Evolutionary conservation across 1,139 yeast genomes (phyloP), one percentile per base, ranked within the genome.

Genomic region (Candida gigantensis): DNA sequence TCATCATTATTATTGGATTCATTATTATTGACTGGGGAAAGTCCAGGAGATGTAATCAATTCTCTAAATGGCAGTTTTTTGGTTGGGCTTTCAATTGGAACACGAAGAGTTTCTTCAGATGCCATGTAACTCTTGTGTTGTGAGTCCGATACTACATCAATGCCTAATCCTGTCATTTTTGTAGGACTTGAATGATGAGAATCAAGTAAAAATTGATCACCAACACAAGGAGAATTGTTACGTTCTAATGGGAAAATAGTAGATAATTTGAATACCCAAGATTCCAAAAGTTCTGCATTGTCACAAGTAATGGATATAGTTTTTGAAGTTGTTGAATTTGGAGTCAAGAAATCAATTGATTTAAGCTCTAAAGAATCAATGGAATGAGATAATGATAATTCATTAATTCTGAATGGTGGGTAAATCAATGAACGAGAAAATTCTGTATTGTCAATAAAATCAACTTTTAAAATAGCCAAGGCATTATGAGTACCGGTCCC

Each of bases 331-430:
- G 24, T 16, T n/a, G 9, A 13, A 6, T 30, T 28, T 17, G 30
- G 35, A 7, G 40, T 26, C 19, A 57, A 52, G 40, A 58, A 65
- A 29, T 57, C 50, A 35, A 65, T 56, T 3, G 66, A 44, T 24
- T 49, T 57, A 32, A 65, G 54, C 5, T 50, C 41, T n/a, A 66
- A 48, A 14, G 43, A 49, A 10, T 53, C 43, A 19, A 45, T 43
- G n/a, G 55, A 47, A 25, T 46, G 51, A 16, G 48, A 40, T 11
- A 60, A 43, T 2, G 62, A 49, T 14, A 63, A 49, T 36, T 64
- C 70, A 36, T 57, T 58, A 26, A 53, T 34, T 42, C 69, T 50
- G 44, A 68, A 69, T 2, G 77, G 77, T n/a, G 76, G 76, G 43
- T 52, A 68, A 46, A 69, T 45, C 19, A 71, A 56, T 2, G 65